Evolutionary conservation across 768 basidiomycete genomes (phyloP).

Genomic region (Leccinellum rugosiceps): DNA sequence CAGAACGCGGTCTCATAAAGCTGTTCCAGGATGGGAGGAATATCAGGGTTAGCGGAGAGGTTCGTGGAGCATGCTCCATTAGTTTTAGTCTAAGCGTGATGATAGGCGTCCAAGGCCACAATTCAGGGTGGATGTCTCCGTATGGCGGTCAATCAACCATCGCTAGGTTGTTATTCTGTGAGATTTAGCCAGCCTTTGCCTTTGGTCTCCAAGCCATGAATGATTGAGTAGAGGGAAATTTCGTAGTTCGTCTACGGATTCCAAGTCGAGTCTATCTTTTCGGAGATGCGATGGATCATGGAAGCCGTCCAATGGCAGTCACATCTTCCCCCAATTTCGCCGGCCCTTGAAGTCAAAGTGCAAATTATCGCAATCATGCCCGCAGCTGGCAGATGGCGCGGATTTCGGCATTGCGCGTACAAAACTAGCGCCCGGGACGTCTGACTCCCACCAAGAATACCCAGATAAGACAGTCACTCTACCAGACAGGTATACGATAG

Average conservation of each 20-base stretch:
- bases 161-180: not conserved
- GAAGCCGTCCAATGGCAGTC: not conserved
- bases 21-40: not conserved
- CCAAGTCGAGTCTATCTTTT: not conserved
- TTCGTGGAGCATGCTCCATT: not conserved
- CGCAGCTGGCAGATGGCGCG: not conserved
- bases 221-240: not conserved
- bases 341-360: not conserved
- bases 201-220: not conserved
- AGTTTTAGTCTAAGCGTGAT: not conserved
- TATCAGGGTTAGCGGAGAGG: not conserved
- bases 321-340: not conserved
- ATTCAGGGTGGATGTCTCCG: not conserved
- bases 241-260: not conserved
- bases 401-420: no score
- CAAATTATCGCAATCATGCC: not conserved
- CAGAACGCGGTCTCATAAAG: not conserved
- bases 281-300: no score
- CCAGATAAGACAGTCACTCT: not conserved
- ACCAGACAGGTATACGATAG: not conserved
- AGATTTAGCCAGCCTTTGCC: not conserved
- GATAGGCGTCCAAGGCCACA: not conserved
- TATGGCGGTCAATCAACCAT: not conserved
- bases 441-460: not conserved
- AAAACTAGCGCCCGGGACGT: not conserved